phyloP scores from a whole-genome alignment of 345 rosid genomes.

The Pistacia integerrima region DNA sequence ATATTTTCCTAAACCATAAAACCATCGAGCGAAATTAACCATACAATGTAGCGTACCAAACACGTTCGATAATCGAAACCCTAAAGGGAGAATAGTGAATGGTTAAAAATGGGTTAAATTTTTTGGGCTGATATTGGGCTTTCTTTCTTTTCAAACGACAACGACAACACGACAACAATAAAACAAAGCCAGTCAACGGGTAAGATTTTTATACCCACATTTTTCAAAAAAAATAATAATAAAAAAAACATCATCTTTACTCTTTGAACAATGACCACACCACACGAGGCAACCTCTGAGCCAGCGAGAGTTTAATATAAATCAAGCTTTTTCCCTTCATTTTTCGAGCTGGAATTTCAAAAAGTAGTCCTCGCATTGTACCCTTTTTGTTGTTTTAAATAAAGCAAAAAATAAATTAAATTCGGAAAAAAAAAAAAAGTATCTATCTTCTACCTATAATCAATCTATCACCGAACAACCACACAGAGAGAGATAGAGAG shows the following conservation, averaged over 20 bases:
- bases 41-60: too few relatives aligned
- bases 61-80: too few relatives aligned
- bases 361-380: neutral
- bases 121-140: neutral
- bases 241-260: neutral
- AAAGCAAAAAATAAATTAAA: neutral
- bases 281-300: neutral
- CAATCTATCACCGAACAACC: neutral
- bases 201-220: neutral
- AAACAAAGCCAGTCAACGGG: neutral
- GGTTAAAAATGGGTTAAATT: too few relatives aligned
- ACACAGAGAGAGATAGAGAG: neutral
- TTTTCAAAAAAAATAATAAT: neutral
- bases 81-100: too few relatives aligned
- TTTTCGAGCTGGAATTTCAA: neutral
- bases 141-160: neutral
- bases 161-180: too few relatives aligned
- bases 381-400: neutral
- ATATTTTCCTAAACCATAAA: too few relatives aligned
- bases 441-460: neutral
- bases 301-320: neutral
- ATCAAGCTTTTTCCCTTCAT: neutral
- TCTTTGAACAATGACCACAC: neutral
- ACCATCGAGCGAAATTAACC: too few relatives aligned
- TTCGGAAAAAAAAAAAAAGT: neutral